These are phyloP conservation scores for Heterobasidion irregulare DNA, from an alignment of 1,284 basidiomycete species.

Conservation along the genomic window DNA sequence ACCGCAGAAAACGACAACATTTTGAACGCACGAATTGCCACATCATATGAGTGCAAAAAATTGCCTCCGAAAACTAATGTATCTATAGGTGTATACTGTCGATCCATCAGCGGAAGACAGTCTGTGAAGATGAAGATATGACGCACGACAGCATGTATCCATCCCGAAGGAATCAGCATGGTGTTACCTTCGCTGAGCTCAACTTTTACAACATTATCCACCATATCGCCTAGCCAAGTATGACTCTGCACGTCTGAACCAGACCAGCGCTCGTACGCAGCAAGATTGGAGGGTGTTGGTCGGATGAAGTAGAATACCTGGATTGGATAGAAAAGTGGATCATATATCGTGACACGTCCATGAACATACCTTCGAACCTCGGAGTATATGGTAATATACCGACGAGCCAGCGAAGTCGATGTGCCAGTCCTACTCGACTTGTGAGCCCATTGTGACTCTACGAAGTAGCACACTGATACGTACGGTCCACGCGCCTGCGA, in stretches of 20 bases:
- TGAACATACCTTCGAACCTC: slow-evolving; percentile 61
- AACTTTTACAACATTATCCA: slow-evolving; percentile 83
- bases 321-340: slow-evolving; percentile 4
- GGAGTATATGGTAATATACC: slow-evolving; percentile 88
- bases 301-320: slow-evolving; percentile 94
- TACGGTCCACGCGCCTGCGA: slow-evolving; percentile 84
- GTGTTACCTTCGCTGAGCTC: slow-evolving; percentile 82
- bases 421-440: slow-evolving; percentile 82
- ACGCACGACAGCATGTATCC: slow-evolving; percentile 94
- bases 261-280: slow-evolving; percentile 87
- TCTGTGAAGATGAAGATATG: neutral
- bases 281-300: slow-evolving; percentile 82
- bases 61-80: slow-evolving; percentile 97
- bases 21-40: slow-evolving; percentile 54
- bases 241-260: slow-evolving; percentile 83
- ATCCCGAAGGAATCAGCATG: slow-evolving; percentile 95
- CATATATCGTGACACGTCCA: slow-evolving; percentile 1
- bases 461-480: slow-evolving; percentile 16
- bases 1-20: neutral
- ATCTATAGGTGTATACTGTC: slow-evolving; percentile 82
- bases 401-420: slow-evolving; percentile 94
- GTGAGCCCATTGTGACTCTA: slow-evolving; percentile 2
- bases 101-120: neutral
- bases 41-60: slow-evolving; percentile 84
- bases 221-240: slow-evolving; percentile 88